Percentiles rank a stretch among this genome's conserved stretches.
phyloP scores from a whole-genome alignment of 2,329 filamentous ascomycete genomes.

The Penicillium sp. region DNA sequence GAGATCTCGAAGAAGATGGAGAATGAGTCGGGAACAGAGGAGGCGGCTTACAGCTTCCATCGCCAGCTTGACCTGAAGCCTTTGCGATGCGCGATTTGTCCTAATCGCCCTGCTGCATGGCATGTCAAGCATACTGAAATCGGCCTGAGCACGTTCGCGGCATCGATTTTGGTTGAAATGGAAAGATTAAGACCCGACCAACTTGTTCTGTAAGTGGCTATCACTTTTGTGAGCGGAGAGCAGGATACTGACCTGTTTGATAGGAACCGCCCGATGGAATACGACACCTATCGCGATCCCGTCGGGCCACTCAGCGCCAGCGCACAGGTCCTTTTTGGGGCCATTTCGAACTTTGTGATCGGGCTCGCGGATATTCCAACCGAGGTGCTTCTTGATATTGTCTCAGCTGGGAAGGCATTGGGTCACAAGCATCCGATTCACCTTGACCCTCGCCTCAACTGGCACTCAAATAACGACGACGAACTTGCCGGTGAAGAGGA shows the following conservation, averaged over 20 bases:
- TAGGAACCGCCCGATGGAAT: slow-evolving; percentile 58
- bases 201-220: slow-evolving; percentile 61
- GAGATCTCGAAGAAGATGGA: slow-evolving; percentile 62
- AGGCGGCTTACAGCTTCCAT: slow-evolving; percentile 66
- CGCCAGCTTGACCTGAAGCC: slow-evolving; percentile 62
- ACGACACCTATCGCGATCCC: slow-evolving; percentile 72
- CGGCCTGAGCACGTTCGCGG: slow-evolving; percentile 67
- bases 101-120: slow-evolving; percentile 69
- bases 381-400: slow-evolving; percentile 41
- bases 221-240: slow-evolving; percentile 24
- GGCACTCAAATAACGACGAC: slow-evolving; percentile 1
- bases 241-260: slow-evolving; percentile 6
- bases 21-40: slow-evolving; percentile 59
- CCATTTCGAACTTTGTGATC: slow-evolving; percentile 75
- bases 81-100: slow-evolving; percentile 66
- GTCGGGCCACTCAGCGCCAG: slow-evolving; percentile 74
- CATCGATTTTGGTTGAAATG: slow-evolving; percentile 61
- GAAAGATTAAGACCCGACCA: slow-evolving; percentile 64
- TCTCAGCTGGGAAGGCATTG: slow-evolving; percentile 49
- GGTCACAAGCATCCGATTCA: slow-evolving; percentile 54
- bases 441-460: background rate
- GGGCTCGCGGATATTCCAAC: slow-evolving; percentile 69
- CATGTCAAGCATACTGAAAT: slow-evolving; percentile 64
- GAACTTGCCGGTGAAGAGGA: slow-evolving; percentile 4
- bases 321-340: slow-evolving; percentile 72